Base-by-base conservation (phyloP, 176 grass and related monocot genomes). In the Pontederia crassipes region DNA sequence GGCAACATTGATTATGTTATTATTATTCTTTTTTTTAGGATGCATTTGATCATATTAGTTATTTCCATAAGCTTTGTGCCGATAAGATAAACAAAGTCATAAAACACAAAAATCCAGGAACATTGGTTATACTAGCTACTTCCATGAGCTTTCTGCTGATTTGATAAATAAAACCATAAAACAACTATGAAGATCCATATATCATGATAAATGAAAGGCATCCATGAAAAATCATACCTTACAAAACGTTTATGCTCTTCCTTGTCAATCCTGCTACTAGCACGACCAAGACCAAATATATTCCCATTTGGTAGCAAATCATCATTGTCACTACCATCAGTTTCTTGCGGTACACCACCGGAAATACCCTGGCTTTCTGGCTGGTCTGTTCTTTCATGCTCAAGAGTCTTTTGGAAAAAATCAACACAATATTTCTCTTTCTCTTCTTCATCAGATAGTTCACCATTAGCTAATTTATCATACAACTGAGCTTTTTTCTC, bases 371-470 rank as follows among this genome's bases (percentile, higher is more conserved):
- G 24, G 48, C n/a, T 50, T 57, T 88, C 78, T 72, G 79, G 75
- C 17, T 75, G 72, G 68, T 67, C 67, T 17, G 74, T 62, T 54
- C 76, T 77, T 14, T 80, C 73, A 53, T 65, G 77, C 72, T 86
- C 77, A 1, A 79, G 76, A 76, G 52, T 74, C 75, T 97, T 97
- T 48, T 74, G 77, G 81, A 98, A 98, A 65, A 98, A 98, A 77
- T 98, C 93, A 6, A 98, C 87, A 61, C 93, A 98, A 69, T 92
- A 98, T 61, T 85, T 92, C 77, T 98, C 93, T 17, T 68, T 82
- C 8, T 98, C 93, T 70, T 98, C 87, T 76, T 98, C 93, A 71
- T 92, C 81, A 64, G 93, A 74, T 48, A 98, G 64, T 57, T 83
- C 74, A 0, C 93, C 87, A 79, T 74, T 85, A n/a, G 79, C 55